These are phyloP conservation scores for Colletotrichum musicola DNA, from an alignment of 2,329 filamentous ascomycete genomes.

Conservation along the genomic window DNA sequence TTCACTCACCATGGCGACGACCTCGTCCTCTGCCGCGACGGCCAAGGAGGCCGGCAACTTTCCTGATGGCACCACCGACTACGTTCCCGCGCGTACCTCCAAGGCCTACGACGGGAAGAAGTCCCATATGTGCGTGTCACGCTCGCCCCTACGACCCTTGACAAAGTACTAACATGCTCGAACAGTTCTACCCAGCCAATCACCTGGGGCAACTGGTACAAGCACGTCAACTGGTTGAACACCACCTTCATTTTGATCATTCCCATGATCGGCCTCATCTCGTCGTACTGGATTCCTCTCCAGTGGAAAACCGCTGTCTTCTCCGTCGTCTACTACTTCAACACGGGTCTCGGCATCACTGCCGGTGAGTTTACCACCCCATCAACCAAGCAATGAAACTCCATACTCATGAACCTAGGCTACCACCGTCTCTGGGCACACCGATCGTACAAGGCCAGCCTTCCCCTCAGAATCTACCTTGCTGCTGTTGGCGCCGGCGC, in stretches of 20 bases:
- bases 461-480: conserved; percentile 84
- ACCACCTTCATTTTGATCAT: conserved; percentile 83
- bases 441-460: conserved; percentile 81
- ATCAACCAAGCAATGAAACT: neutral
- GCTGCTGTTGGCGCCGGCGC: conserved; percentile 85
- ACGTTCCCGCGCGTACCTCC: conserved; percentile 61
- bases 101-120: conserved; percentile 72
- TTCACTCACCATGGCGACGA: conserved; percentile 34
- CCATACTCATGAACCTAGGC: conserved; percentile 37
- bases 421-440: conserved; percentile 86
- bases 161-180: neutral
- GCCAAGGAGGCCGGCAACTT: conserved; percentile 56
- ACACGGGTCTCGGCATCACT: conserved; percentile 84
- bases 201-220: conserved; percentile 86
- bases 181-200: conserved; percentile 77
- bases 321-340: conserved; percentile 84
- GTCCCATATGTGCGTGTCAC: conserved; percentile 72
- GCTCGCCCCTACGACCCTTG: neutral
- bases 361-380: conserved; percentile 66
- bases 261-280: conserved; percentile 79
- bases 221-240: conserved; percentile 96
- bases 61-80: conserved; percentile 68
- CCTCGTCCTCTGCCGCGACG: conserved; percentile 55
- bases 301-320: conserved; percentile 79
- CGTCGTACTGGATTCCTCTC: conserved; percentile 83